Evolutionary conservation across 1,284 basidiomycete genomes (phyloP).

Genomic region (Melampsora larici-populina): DNA sequence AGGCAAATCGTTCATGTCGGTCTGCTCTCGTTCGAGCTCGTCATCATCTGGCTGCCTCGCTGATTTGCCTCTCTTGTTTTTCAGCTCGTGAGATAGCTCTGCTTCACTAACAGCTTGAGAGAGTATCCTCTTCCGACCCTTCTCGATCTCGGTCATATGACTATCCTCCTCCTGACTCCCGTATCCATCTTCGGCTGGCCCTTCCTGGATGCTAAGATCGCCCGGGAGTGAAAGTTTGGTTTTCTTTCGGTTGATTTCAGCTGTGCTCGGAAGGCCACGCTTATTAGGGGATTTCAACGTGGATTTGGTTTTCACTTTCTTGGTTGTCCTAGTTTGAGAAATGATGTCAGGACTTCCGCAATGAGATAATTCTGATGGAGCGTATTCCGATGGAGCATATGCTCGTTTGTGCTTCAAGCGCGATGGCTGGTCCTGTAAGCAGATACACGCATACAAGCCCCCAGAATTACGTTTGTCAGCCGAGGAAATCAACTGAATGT

Average conservation of each 20-base stretch:
- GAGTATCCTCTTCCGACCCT: constrained; percentile 29
- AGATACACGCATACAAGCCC: background rate
- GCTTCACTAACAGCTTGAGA: constrained; percentile 28
- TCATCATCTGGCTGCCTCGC: constrained; percentile 9
- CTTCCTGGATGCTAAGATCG: background rate
- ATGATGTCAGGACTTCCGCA: background rate
- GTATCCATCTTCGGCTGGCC: background rate
- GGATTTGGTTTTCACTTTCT: background rate
- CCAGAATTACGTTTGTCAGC: background rate
- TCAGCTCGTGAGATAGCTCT: constrained; percentile 14
- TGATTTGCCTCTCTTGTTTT: constrained; percentile 29
- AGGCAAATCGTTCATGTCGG: too few species aligned
- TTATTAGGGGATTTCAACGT: constrained; percentile 3
- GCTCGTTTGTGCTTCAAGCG: background rate
- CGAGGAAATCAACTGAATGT: background rate
- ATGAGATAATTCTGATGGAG: background rate
- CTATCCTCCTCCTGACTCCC: background rate
- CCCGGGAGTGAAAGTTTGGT: background rate
- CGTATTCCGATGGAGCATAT: background rate
- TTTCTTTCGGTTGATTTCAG: background rate
- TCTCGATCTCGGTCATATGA: background rate
- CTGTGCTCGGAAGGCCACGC: background rate
- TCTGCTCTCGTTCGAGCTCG: background rate
- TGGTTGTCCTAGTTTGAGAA: background rate
- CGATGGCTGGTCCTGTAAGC: background rate